These are phyloP conservation scores for Madurella mycetomatis DNA, from an alignment of 2,329 filamentous ascomycete genomes.

Conservation along the genomic window DNA sequence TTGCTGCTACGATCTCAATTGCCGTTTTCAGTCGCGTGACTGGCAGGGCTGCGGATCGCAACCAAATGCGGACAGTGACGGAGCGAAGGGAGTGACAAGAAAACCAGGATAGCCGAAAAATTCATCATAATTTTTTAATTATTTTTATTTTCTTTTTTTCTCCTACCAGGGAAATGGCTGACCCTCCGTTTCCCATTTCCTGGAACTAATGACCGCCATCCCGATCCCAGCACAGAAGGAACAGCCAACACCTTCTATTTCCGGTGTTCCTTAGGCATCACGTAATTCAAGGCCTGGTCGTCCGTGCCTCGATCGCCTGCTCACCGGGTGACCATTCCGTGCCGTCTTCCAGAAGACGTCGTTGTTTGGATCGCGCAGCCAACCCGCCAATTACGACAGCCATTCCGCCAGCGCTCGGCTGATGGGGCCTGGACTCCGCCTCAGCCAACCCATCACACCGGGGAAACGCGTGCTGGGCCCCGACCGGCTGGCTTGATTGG, in stretches of 20 bases:
- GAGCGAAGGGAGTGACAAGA: not conserved
- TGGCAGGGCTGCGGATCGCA: not conserved
- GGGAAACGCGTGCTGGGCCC: not conserved
- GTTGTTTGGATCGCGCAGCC: not conserved
- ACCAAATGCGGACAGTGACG: not conserved
- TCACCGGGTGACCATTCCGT: not conserved
- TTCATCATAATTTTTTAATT: not conserved
- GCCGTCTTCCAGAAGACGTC: not conserved
- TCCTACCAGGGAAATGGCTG: not conserved
- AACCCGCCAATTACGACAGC: not conserved
- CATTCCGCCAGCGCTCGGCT: not conserved
- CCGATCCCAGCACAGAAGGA: not conserved
- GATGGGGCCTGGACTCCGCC: not conserved
- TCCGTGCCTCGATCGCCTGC: not conserved
- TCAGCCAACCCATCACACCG: not conserved
- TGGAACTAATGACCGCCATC: not conserved
- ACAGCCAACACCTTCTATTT: not conserved
- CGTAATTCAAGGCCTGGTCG: not conserved
- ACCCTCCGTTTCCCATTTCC: too few species aligned
- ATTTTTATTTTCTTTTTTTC: not conserved
- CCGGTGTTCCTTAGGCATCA: too few species aligned
- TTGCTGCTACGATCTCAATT: not conserved
- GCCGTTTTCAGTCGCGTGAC: not conserved
- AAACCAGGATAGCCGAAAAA: not conserved
- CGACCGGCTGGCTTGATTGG: not conserved